phyloP scores from a whole-genome alignment of 225 moss, liverwort and hornwort genomes.

The Physcomitrellopsis africana region DNA sequence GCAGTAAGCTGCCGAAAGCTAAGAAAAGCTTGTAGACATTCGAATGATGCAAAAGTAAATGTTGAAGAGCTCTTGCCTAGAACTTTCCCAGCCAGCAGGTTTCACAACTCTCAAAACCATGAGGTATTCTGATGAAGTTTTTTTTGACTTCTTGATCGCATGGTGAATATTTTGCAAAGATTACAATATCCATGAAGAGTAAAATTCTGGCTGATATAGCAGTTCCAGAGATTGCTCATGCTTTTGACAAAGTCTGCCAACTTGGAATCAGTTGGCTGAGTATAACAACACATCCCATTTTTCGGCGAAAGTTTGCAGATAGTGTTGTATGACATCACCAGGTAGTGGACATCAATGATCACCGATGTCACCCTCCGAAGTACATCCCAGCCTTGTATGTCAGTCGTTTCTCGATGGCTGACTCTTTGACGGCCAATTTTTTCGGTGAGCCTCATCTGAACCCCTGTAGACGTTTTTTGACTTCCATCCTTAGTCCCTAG shows the following conservation, averaged over 20 bases:
- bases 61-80: conserved; percentile 50
- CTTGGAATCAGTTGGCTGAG: not conserved
- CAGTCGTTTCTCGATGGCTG: conserved; percentile 30
- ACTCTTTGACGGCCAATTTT: conserved; percentile 26
- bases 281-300: not conserved
- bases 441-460: conserved; percentile 32
- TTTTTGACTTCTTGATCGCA: conserved; percentile 23
- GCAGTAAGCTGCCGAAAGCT: conserved; percentile 62
- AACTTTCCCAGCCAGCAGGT: conserved; percentile 36
- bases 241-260: conserved; percentile 2
- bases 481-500: conserved; percentile 10
- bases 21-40: conserved; percentile 53
- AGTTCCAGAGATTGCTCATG: not conserved
- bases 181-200: not conserved
- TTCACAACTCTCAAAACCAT: conserved; percentile 24
- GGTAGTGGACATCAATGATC: conserved; percentile 38
- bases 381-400: conserved; percentile 31
- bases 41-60: conserved; percentile 43
- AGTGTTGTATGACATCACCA: conserved; percentile 32
- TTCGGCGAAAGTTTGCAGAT: conserved; percentile 18
- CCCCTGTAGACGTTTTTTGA: conserved; percentile 21
- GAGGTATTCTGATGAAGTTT: conserved; percentile 27
- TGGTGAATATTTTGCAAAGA: conserved; percentile 11
- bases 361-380: conserved; percentile 29
- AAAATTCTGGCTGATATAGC: not conserved